These are phyloP conservation scores for Candida ascalaphidarum DNA, from an alignment of 805 yeast genomes.

Conservation along the genomic window DNA sequence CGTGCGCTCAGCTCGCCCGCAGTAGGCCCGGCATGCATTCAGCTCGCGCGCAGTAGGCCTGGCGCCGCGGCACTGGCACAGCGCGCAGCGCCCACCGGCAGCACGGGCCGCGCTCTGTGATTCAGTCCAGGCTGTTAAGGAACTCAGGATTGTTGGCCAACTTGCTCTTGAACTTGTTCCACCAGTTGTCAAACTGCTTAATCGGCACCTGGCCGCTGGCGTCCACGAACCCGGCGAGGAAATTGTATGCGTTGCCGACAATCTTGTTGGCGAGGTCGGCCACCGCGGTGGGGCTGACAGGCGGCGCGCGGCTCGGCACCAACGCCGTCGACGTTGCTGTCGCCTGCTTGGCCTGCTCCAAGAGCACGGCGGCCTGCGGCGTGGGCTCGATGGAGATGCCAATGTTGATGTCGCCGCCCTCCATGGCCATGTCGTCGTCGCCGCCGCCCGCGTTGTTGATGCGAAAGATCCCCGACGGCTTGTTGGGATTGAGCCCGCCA, in stretches of 20 bases:
- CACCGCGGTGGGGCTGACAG: slow-evolving; percentile 15
- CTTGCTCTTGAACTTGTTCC: slow-evolving; percentile 80
- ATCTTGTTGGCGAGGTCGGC: slow-evolving; percentile 77
- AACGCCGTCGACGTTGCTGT: slow-evolving; percentile 8
- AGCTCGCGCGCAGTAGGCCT: too few species aligned
- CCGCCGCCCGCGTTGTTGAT: slow-evolving; percentile 40
- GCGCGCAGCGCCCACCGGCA: too few species aligned
- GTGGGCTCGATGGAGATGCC: slow-evolving; percentile 91
- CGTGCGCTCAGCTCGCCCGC: too few species aligned
- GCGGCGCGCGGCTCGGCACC: slow-evolving; percentile 15
- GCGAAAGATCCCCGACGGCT: slow-evolving; percentile 89
- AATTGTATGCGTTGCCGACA: slow-evolving; percentile 88
- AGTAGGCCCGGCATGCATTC: too few species aligned
- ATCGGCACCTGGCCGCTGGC: slow-evolving; percentile 74
- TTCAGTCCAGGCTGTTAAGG: slow-evolving; percentile 39
- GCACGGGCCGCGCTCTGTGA: too few species aligned
- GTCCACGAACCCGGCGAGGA: slow-evolving; percentile 80
- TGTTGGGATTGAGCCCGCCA: slow-evolving; percentile 53
- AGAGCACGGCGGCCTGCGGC: slow-evolving; percentile 50
- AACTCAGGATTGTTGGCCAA: slow-evolving; percentile 77
- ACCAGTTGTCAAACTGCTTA: slow-evolving; percentile 87
- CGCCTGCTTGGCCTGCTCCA: slow-evolving; percentile 33
- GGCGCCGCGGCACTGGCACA: too few species aligned
- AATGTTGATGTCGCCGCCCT: slow-evolving; percentile 35
- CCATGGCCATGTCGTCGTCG: slow-evolving; percentile 31